phyloP scores from a whole-genome alignment of 2,329 filamentous ascomycete species.

The Monilinia fructigena region DNA sequence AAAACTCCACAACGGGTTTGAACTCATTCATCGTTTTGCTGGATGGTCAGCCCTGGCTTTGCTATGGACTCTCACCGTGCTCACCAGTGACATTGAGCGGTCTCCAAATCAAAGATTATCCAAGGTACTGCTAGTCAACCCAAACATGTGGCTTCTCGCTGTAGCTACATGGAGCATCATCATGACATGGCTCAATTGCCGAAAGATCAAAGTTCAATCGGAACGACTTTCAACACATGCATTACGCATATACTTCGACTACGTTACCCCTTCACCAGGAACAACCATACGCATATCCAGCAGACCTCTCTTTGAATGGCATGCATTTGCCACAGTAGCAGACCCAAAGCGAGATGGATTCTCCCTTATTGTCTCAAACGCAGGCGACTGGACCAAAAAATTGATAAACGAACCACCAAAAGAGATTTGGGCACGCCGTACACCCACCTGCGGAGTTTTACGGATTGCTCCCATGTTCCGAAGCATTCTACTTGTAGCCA shows the following conservation, averaged over 20 bases:
- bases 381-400: conserved; percentile 70
- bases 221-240: conserved; percentile 72
- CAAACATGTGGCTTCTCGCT: conserved; percentile 66
- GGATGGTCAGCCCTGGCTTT: conserved; percentile 67
- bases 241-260: conserved; percentile 66
- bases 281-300: conserved; percentile 60
- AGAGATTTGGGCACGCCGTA: conserved; percentile 65
- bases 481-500: conserved; percentile 65
- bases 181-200: conserved; percentile 71
- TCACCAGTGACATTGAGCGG: conserved; percentile 50
- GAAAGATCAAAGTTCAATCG: conserved; percentile 63
- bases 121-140: conserved; percentile 46
- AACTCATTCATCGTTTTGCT: conserved; percentile 67
- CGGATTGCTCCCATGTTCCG: conserved; percentile 66
- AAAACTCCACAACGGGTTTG: conserved; percentile 66
- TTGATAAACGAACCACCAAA: conserved; percentile 62
- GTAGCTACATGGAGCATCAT: conserved; percentile 63
- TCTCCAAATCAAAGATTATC: conserved; percentile 38
- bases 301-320: conserved; percentile 67
- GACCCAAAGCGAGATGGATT: conserved; percentile 54
- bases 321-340: conserved; percentile 73
- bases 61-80: conserved; percentile 63
- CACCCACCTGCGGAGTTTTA: conserved; percentile 66
- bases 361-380: conserved; percentile 68
- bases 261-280: conserved; percentile 57